phyloP scores from a whole-genome alignment of 176 grass and related monocot species.

The Metroxylon sagu region DNA sequence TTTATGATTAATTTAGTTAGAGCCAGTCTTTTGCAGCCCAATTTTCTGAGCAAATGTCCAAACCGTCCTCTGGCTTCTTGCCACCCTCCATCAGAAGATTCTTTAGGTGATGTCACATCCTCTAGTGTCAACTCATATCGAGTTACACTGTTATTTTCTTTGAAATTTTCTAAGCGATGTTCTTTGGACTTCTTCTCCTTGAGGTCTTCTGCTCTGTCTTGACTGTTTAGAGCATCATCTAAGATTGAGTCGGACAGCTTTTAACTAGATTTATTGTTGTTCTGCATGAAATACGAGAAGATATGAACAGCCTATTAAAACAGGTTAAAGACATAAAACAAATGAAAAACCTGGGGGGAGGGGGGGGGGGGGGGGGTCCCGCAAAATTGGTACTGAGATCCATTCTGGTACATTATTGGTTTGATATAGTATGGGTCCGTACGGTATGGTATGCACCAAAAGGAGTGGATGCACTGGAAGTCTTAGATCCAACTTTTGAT shows the following conservation, averaged over 20 bases:
- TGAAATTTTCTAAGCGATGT: slow-evolving; percentile 11
- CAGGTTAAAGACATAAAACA: background rate
- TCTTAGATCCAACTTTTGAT: too few relatives aligned
- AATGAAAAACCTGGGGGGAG: slow-evolving; percentile 8
- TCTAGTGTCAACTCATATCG: slow-evolving; percentile 35
- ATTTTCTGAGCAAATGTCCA: slow-evolving; percentile 50
- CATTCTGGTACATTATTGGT: too few relatives aligned
- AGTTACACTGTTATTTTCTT: slow-evolving; percentile 30
- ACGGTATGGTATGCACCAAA: too few relatives aligned
- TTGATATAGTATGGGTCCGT: too few relatives aligned
- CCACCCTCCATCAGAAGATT: slow-evolving; percentile 96
- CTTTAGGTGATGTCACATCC: slow-evolving; percentile 55
- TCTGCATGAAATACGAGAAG: slow-evolving; percentile 65
- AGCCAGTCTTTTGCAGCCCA: slow-evolving; percentile 32
- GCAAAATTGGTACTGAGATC: background rate
- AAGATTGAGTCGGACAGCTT: slow-evolving; percentile 46
- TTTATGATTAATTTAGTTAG: slow-evolving; percentile 47
- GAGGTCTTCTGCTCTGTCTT: slow-evolving; percentile 7
- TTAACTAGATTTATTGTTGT: slow-evolving; percentile 57
- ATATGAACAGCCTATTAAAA: slow-evolving; percentile 41
- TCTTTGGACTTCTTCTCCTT: slow-evolving; percentile 15
- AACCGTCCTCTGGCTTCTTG: slow-evolving; percentile 72
- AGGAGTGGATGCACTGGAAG: too few relatives aligned
- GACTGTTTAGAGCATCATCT: slow-evolving; percentile 25
- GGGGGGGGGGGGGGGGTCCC: background rate